Evolutionary conservation across 768 basidiomycete genomes (phyloP).

Genomic region (Leucosporidium yakuticum): DNA sequence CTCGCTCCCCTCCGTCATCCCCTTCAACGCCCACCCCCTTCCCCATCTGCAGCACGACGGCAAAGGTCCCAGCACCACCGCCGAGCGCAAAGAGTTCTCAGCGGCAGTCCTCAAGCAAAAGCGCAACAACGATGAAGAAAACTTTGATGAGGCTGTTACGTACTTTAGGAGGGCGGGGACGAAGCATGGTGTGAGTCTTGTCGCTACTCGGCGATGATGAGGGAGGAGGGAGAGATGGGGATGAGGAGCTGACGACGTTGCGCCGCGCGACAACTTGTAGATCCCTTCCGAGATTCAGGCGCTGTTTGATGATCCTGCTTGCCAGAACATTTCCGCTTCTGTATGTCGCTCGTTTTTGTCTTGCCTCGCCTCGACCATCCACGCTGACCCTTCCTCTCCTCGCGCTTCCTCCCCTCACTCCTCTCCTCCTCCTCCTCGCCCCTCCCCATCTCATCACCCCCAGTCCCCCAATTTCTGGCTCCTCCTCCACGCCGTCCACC

Average conservation of each 20-base stretch:
- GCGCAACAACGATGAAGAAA: slow-evolving; percentile 72
- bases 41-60: slow-evolving; percentile 57
- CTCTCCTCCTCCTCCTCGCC: neutral
- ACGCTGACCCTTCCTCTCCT: neutral
- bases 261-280: no score
- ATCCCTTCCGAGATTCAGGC: slow-evolving; percentile 63
- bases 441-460: neutral
- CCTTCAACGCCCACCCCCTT: neutral
- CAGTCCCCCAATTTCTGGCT: slow-evolving; percentile 67
- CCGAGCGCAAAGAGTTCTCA: slow-evolving; percentile 76
- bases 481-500: slow-evolving; percentile 65
- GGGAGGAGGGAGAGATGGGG: no score
- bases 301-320: slow-evolving; percentile 60
- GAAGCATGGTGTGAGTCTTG: neutral
- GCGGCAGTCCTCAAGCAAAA: slow-evolving; percentile 57
- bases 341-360: slow-evolving; percentile 44
- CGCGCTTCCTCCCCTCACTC: no score
- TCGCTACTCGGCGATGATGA: neutral
- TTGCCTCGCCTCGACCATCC: slow-evolving; percentile 19
- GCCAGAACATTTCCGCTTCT: slow-evolving; percentile 48
- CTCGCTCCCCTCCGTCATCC: neutral
- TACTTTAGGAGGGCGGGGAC: slow-evolving; percentile 55
- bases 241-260: neutral
- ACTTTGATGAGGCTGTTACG: slow-evolving; percentile 88
- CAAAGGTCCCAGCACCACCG: slow-evolving; percentile 51